Evolutionary conservation across 75 land plant species (phyloP).

Genomic region (Pinus albicaulis): DNA sequence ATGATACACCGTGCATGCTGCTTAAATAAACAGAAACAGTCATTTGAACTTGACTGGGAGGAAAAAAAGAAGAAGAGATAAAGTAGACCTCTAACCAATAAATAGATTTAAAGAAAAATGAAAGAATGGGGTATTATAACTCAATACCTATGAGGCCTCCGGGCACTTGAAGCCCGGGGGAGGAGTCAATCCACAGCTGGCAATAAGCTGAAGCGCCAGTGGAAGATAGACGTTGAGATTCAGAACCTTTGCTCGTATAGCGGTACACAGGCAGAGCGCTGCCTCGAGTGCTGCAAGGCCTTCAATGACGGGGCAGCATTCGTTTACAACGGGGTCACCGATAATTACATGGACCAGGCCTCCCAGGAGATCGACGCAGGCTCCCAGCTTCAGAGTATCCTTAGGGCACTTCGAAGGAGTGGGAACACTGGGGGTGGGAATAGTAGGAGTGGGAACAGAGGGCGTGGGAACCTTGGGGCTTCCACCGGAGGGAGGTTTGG

Average conservation of each 20-base stretch:
- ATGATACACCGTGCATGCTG: too few relatives aligned
- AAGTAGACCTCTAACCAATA: too few relatives aligned
- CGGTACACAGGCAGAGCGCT: conserved; percentile 29
- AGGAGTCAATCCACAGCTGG: conserved; percentile 22
- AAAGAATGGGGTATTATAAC: too few relatives aligned
- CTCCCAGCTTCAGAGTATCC: conserved; percentile 5
- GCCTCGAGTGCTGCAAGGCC: conserved; percentile 30
- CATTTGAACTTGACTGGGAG: too few relatives aligned
- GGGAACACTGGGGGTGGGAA: conserved; percentile 13
- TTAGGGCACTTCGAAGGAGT: conserved; percentile 6
- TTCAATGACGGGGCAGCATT: conserved; percentile 26
- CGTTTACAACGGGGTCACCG: neutral
- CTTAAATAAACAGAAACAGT: too few relatives aligned
- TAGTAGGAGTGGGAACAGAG: neutral
- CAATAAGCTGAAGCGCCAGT: conserved; percentile 22
- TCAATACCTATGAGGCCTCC: too few relatives aligned
- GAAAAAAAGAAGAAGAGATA: too few relatives aligned
- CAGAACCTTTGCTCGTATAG: conserved; percentile 31
- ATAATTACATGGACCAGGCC: conserved; percentile 2
- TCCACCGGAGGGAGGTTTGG: conserved; percentile 7
- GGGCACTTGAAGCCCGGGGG: conserved; percentile 33
- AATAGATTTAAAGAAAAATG: too few relatives aligned
- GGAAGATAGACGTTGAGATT: conserved; percentile 29
- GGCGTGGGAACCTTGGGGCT: neutral
- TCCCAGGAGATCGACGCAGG: conserved; percentile 4